phyloP scores from a whole-genome alignment of 2,329 filamentous ascomycete species.

The Sporothrix sp. region DNA sequence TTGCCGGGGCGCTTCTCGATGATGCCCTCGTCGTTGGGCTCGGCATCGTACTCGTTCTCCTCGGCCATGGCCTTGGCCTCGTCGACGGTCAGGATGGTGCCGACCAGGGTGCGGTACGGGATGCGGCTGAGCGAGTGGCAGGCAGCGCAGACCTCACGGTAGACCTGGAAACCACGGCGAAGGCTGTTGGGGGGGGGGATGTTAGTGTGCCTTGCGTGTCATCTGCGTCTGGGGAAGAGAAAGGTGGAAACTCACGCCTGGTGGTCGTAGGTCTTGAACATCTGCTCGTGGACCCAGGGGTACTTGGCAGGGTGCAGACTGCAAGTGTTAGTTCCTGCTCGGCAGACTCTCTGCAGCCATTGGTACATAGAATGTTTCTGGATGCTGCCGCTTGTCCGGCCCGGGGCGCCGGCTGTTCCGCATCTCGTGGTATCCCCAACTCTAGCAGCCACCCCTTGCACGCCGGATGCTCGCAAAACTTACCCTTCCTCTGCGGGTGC shows the following conservation, averaged over 20 bases:
- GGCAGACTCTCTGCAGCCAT: too few relatives aligned
- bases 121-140: slow-evolving; percentile 96
- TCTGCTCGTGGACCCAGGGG: slow-evolving; percentile 91
- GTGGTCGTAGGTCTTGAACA: slow-evolving; percentile 94
- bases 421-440: neutral
- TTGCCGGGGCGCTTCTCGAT: slow-evolving; percentile 98
- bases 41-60: slow-evolving; percentile 96
- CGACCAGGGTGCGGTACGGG: slow-evolving; percentile 86
- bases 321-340: neutral
- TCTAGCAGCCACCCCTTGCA: too few relatives aligned
- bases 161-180: slow-evolving; percentile 98
- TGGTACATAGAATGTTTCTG: too few relatives aligned
- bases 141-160: slow-evolving; percentile 93
- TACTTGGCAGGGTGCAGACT: slow-evolving; percentile 89
- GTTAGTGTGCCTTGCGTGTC: too few relatives aligned
- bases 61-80: slow-evolving; percentile 96
- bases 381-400: too few relatives aligned
- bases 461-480: slow-evolving; percentile 47
- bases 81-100: slow-evolving; percentile 86
- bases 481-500: slow-evolving; percentile 97
- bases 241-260: slow-evolving; percentile 61
- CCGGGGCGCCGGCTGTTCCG: too few relatives aligned
- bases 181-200: slow-evolving; percentile 49
- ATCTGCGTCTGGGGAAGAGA: too few relatives aligned
- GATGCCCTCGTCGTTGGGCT: slow-evolving; percentile 95